Base-by-base conservation (phyloP, 345 rosid genomes). In the Aquilaria malaccensis region DNA sequence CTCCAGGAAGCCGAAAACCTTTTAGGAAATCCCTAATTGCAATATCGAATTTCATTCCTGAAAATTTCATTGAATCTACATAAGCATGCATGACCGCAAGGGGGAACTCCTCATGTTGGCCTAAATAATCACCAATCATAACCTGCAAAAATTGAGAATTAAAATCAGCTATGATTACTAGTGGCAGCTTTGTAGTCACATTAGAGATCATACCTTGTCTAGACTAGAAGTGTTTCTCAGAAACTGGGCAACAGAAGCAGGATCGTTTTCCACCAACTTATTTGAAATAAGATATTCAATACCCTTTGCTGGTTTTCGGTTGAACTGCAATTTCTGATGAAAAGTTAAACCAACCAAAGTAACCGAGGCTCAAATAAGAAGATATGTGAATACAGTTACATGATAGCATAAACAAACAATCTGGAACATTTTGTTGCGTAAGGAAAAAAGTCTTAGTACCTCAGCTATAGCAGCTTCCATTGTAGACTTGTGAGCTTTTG, bases 71-170 rank as follows among this genome's bases (percentile, higher is more conserved):
- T 55, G 88, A 83, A 72, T 90, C 97, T 62, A 90, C 93, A 79
- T 77, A 90, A 63, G 91, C 88, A 64, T 90, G 97, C 97, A 90
- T 90, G 67, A 90, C 97, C 67, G 95, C 85, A 62, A 90, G 85
- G 53, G 97, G 88, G 77, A 87, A 90, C 70, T 90, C 93, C 72
- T 90, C 95, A 11, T 87, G 93, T 70, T 87, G 97, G 68, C 97
- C 97, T 70, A 90, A 70, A 68, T 85, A 90, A 71, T 90, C 97
- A 52, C 97, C 97, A 57, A 85, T 78, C 90, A 85, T 82, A 46
- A 81, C 92, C 97, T 90, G 86, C 65, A 79, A 72, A 70, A 56
- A 15, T 59, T 37, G 43, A 37, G 7, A 64, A 63, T 43, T 68
- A 73, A 49, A 59, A 70, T 61, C 33, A 33, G 70, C 52, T 59